Percentiles rank a stretch among this genome's conserved stretches.
Conservation (phyloP, 345 rosid species). For the Noccaea bulbosa region DNA sequence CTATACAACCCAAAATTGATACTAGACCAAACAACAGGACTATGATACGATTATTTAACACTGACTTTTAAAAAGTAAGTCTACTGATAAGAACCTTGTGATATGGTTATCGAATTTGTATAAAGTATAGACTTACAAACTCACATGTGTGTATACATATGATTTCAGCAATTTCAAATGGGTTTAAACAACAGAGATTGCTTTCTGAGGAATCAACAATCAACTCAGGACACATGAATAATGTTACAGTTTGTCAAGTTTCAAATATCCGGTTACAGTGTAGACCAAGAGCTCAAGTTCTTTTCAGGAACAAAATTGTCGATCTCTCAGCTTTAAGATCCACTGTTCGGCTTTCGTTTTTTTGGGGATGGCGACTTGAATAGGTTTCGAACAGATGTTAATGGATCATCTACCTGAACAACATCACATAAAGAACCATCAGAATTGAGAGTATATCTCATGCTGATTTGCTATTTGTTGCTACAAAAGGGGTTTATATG, state of each 20-base stretch:
- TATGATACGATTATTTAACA: not conserved
- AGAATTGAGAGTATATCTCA: not conserved
- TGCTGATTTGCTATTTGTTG: not conserved
- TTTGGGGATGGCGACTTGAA: conserved; percentile 64
- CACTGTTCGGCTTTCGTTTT: conserved; percentile 47
- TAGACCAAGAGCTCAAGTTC: not conserved
- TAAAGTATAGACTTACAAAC: not conserved
- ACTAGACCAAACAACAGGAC: not conserved
- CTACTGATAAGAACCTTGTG: not conserved
- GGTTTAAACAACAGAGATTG: not conserved
- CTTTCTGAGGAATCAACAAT: conserved; percentile 9
- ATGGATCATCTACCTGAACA: conserved; percentile 74
- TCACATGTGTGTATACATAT: not conserved
- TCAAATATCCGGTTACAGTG: conserved; percentile 2
- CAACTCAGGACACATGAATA: conserved; percentile 15
- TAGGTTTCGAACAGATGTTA: conserved; percentile 71
- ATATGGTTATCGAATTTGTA: not conserved
- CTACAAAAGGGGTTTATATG: conserved; percentile 3
- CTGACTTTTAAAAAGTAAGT: not conserved
- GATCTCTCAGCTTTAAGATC: conserved; percentile 36
- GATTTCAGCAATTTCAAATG: conserved; percentile 8
- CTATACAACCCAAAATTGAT: not conserved
- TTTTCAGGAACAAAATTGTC: conserved; percentile 14
- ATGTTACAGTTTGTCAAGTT: conserved; percentile 18
- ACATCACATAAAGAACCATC: conserved; percentile 9